A percentile compares a stretch with the other conserved stretches of the same genome.
These are phyloP conservation scores for Conoideocrella luteorostrata DNA, from an alignment of 2,329 filamentous ascomycete species.

Conservation along the genomic window DNA sequence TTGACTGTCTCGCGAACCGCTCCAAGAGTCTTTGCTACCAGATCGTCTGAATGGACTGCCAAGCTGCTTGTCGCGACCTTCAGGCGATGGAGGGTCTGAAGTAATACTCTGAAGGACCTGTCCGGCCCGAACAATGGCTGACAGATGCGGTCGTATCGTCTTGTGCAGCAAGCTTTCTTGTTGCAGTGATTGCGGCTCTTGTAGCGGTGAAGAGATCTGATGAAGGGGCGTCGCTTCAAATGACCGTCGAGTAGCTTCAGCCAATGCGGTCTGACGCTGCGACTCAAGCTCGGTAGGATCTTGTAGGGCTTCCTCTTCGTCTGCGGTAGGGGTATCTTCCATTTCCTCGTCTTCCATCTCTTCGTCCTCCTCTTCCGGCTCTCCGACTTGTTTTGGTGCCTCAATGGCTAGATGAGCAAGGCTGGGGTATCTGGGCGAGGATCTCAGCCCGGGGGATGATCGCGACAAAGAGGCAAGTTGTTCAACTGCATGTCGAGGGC, in stretches of 20 bases:
- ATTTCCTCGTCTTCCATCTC: conserved; percentile 11
- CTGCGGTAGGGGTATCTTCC: neutral
- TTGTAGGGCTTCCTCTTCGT: neutral
- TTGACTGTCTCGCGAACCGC: conserved; percentile 20
- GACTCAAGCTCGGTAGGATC: neutral
- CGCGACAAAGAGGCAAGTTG: neutral
- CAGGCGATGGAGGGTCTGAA: conserved; percentile 52
- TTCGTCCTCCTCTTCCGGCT: conserved; percentile 6
- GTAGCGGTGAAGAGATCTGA: conserved; percentile 32
- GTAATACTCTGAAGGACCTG: conserved; percentile 51
- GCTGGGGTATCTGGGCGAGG: conserved; percentile 6
- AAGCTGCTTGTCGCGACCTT: conserved; percentile 41
- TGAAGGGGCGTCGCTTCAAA: conserved; percentile 24
- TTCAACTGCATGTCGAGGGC: neutral
- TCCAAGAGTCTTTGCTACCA: conserved; percentile 27
- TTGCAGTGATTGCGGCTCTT: conserved; percentile 25
- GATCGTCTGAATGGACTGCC: conserved; percentile 49
- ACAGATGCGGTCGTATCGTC: conserved; percentile 38
- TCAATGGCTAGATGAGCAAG: neutral
- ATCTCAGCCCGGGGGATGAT: neutral
- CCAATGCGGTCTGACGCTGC: conserved; percentile 9
- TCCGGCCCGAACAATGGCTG: conserved; percentile 53
- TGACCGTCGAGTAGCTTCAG: conserved; percentile 17
- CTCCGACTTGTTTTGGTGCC: neutral
- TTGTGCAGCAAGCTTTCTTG: conserved; percentile 23